A percentile compares a stretch with the other conserved stretches of the same genome.
Evolutionary conservation across 192 early-diverging fungal genomes (phyloP).

Genomic region (Backusella parvicylindrica): DNA sequence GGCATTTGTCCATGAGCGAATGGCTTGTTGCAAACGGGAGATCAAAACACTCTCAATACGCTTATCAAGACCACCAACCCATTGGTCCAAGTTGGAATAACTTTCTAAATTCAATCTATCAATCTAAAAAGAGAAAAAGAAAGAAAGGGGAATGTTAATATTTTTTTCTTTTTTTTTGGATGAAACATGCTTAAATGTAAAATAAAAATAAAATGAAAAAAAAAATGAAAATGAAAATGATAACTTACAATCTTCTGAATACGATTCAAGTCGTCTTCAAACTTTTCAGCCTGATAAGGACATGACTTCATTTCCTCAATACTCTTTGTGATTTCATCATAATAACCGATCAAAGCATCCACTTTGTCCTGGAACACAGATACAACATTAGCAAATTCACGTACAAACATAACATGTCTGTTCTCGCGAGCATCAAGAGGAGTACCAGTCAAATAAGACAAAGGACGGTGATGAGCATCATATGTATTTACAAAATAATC

Average conservation of each 20-base stretch:
- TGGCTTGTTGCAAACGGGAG: conserved; percentile 69
- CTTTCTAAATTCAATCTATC: conserved; percentile 92
- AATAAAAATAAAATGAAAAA: too few species aligned
- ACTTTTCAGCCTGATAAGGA: conserved; percentile 63
- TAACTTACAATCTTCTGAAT: conserved; percentile 78
- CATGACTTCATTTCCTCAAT: conserved; percentile 87
- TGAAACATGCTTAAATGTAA: too few species aligned
- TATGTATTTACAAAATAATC: conserved; percentile 90
- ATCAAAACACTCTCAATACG: conserved; percentile 76
- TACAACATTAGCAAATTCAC: conserved; percentile 88
- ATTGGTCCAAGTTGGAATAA: conserved; percentile 91
- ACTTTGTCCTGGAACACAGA: conserved; percentile 96
- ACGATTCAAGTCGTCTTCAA: conserved; percentile 66
- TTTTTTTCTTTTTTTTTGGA: background rate
- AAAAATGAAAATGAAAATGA: background rate
- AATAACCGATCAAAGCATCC: conserved; percentile 72
- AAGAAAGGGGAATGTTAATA: background rate
- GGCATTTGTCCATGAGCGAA: conserved; percentile 69
- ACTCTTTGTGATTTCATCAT: conserved; percentile 75
- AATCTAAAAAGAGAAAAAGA: conserved; percentile 43
- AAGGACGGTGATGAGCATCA: conserved; percentile 42
- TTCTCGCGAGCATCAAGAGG: conserved; percentile 71
- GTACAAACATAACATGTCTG: conserved; percentile 89
- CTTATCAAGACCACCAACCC: conserved; percentile 81
- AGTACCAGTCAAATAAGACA: conserved; percentile 37